These are phyloP conservation scores for Xylariaceae sp. DNA, from an alignment of 2,329 filamentous ascomycete genomes.

Conservation along the genomic window DNA sequence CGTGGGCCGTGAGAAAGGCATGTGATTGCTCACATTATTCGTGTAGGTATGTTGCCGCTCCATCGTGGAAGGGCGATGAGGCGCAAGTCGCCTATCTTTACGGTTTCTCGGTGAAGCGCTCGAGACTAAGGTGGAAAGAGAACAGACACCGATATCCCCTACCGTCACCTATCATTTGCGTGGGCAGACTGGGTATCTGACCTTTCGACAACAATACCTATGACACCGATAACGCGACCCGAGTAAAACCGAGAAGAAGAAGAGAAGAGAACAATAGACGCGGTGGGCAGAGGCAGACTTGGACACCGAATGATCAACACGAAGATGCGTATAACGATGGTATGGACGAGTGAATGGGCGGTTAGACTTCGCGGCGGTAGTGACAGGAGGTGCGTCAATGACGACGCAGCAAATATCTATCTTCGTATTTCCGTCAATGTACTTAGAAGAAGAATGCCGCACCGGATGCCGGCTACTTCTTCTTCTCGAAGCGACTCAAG, in stretches of 20 bases:
- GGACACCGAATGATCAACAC: not conserved
- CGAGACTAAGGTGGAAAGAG: conserved; percentile 13
- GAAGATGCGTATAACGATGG: not conserved
- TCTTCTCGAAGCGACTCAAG: not conserved
- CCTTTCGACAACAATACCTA: not conserved
- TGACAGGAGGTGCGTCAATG: not conserved
- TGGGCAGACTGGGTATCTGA: not conserved
- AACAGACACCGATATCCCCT: not conserved
- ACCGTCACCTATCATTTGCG: not conserved
- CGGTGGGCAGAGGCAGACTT: not conserved
- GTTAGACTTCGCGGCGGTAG: not conserved
- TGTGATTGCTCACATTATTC: conserved; percentile 36
- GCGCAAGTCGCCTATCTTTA: conserved; percentile 14
- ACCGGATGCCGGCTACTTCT: not conserved
- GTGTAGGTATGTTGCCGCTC: conserved; percentile 34
- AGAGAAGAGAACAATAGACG: not conserved
- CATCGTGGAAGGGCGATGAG: conserved; percentile 19
- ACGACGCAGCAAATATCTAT: not conserved
- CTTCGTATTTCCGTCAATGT: not conserved
- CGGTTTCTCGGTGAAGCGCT: conserved; percentile 9
- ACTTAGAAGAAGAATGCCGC: not conserved
- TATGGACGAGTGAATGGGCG: not conserved
- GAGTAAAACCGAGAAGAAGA: not conserved
- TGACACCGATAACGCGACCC: not conserved
- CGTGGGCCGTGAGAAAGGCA: conserved; percentile 35